A percentile compares a stretch with the other conserved stretches of the same genome.
Evolutionary conservation across 2,329 filamentous ascomycete genomes (phyloP).

Genomic region (Colletotrichum sp.): DNA sequence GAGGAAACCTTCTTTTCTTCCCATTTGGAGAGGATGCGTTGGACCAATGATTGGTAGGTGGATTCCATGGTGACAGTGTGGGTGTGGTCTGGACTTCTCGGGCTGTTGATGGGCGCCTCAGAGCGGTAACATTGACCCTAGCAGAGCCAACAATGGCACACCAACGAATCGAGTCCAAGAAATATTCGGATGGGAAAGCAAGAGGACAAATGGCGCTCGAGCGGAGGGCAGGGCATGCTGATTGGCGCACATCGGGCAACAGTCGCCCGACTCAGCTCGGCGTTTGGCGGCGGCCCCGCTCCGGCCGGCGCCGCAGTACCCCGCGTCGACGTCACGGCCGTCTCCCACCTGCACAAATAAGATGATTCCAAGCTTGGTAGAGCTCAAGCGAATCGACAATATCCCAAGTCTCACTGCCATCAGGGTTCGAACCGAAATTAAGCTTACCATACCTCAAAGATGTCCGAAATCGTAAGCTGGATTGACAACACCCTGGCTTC

Average conservation of each 20-base stretch:
- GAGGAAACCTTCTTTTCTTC: constrained; percentile 8
- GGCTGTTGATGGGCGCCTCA: background rate
- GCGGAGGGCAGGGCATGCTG: background rate
- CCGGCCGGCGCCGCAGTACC: constrained; percentile 8
- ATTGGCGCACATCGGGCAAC: background rate
- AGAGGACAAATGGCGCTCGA: no score
- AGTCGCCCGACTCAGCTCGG: constrained; percentile 3
- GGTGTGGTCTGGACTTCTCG: background rate
- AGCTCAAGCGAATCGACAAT: background rate
- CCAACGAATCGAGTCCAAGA: background rate
- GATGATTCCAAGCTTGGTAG: background rate
- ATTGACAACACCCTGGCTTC: background rate
- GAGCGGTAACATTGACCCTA: background rate
- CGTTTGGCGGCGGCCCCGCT: constrained; percentile 9
- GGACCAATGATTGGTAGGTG: constrained; percentile 26
- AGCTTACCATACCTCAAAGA: background rate
- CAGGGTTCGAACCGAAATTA: background rate
- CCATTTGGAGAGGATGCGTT: constrained; percentile 27
- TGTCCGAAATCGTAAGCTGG: background rate
- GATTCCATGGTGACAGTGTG: constrained; percentile 24
- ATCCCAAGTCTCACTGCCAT: background rate
- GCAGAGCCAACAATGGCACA: background rate
- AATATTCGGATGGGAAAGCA: background rate
- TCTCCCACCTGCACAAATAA: background rate
- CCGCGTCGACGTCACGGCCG: constrained; percentile 9